Base-by-base conservation (phyloP, 495 filamentous ascomycete genomes). In the Neurospora intermedia region DNA sequence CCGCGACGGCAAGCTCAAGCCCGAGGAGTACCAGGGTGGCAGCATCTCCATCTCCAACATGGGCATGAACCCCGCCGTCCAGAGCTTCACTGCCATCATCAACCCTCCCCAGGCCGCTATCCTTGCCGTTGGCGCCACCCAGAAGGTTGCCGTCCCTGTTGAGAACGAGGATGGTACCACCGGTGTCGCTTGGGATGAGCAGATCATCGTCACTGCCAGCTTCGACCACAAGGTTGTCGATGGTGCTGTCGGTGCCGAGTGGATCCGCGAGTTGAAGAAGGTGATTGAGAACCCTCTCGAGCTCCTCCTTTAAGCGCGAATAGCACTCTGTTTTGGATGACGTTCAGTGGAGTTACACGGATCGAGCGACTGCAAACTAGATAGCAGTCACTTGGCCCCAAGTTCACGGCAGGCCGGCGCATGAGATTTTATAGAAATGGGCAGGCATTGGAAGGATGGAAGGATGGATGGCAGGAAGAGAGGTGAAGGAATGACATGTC, bases 21-120 rank as follows among this genome's bases (percentile, higher is more conserved):
- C 96, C 41, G 94, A 99, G 82, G 94, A 99, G 84, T 99, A 95
- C 90, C 95, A 98, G 85, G 96, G 96, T 62, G 96, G 96, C 81
- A 97, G 94, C 77, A 97, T 99, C 85, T 97, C 95, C 80, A 99
- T 99, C 85, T 95, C 91, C 85, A 99, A 99, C 89, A 97, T 99
- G 96, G 96, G 96, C 81, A 98, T 98, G 96, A 99, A 99, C 88
- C 77, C 90, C 11, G 96, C 96, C 45, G 90, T 99, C 75, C 94
- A 98, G 80, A 90, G 93, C 76, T 99, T 99, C 87, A 98, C 96
- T n/a, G 96, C 96, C 75, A 91, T 99, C 80, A 97, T 99, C 88
- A 99, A 99, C 88, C 96, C 96, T 69, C 96, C 96, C 41, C 96
- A 99, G 86, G 94, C 96, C 59, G 90, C 89, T 79, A 99, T 99